These are phyloP conservation scores for Cornus controversa DNA, from an alignment of 148 eudicot genomes.

Conservation along the genomic window DNA sequence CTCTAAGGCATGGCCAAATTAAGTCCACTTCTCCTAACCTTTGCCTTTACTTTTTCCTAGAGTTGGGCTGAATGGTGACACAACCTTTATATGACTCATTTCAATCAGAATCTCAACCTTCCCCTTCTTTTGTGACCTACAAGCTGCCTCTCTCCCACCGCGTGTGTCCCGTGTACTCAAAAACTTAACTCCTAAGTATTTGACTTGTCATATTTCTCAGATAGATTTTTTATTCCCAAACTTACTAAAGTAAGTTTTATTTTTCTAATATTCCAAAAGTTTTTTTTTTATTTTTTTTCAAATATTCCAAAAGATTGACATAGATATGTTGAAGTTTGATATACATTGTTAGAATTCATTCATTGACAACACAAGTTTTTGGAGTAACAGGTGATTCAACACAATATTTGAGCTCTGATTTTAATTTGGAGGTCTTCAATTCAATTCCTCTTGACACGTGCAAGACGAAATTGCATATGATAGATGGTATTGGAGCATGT, in stretches of 20 bases:
- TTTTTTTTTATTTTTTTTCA: too few species aligned
- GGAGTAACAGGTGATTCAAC: too few species aligned
- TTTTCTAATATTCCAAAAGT: conserved; percentile 10
- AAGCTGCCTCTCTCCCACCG: conserved; percentile 18
- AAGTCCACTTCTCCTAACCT: not conserved
- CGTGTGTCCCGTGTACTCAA: conserved; percentile 16
- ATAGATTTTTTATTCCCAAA: not conserved
- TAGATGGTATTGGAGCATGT: too few species aligned
- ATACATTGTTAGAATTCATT: too few species aligned
- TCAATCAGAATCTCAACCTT: conserved; percentile 30
- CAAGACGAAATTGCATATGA: too few species aligned
- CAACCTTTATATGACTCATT: conserved; percentile 12
- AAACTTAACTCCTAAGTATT: conserved; percentile 35
- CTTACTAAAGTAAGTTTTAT: not conserved
- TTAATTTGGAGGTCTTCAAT: too few species aligned
- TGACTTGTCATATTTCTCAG: not conserved
- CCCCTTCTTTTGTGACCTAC: conserved; percentile 30
- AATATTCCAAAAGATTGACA: conserved; percentile 3
- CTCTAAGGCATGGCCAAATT: not conserved
- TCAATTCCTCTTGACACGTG: too few species aligned
- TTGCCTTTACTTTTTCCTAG: not conserved
- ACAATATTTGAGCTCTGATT: too few species aligned
- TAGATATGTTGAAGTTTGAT: too few species aligned
- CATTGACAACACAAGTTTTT: too few species aligned
- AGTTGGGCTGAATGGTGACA: not conserved